Evolutionary conservation across 768 basidiomycete species (phyloP).

Genomic region (Phlegmacium glaucopus): DNA sequence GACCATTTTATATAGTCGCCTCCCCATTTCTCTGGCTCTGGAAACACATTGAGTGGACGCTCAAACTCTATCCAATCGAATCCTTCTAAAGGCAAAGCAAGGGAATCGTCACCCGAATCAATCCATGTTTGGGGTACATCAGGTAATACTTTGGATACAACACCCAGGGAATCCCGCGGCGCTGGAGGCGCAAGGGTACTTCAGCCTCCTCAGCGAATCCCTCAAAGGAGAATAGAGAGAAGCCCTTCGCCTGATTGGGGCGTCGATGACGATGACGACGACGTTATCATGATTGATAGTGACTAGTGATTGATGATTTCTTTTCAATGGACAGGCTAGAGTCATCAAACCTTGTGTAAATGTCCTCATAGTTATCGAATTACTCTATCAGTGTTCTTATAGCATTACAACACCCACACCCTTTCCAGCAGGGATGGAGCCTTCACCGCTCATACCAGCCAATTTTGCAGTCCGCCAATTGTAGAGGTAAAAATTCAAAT

Average conservation of each 20-base stretch:
- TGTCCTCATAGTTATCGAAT: background rate
- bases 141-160: slow-evolving; percentile 47
- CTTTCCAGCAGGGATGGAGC: slow-evolving; percentile 54
- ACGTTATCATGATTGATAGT: slow-evolving; percentile 82
- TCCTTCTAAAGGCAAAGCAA: slow-evolving; percentile 50
- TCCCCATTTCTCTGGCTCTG: slow-evolving; percentile 59
- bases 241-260: slow-evolving; percentile 81
- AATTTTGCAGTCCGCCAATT: slow-evolving; percentile 89
- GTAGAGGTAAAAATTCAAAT: slow-evolving; percentile 89
- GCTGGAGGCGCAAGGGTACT: slow-evolving; percentile 55
- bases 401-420: slow-evolving; percentile 96
- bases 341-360: background rate
- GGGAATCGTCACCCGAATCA: slow-evolving; percentile 26
- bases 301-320: slow-evolving; percentile 41
- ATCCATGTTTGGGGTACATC: slow-evolving; percentile 38
- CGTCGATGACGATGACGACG: slow-evolving; percentile 82
- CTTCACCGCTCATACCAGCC: slow-evolving; percentile 63
- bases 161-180: slow-evolving; percentile 40
- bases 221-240: slow-evolving; percentile 38
- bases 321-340: background rate
- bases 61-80: slow-evolving; percentile 26
- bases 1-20: slow-evolving; percentile 30
- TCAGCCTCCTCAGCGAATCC: slow-evolving; percentile 36
- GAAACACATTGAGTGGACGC: slow-evolving; percentile 64
- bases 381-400: background rate